Evolutionary conservation across 2,329 filamentous ascomycete genomes (phyloP), one percentile per base, ranked within the genome.

Genomic region (Trichoderma koningii): DNA sequence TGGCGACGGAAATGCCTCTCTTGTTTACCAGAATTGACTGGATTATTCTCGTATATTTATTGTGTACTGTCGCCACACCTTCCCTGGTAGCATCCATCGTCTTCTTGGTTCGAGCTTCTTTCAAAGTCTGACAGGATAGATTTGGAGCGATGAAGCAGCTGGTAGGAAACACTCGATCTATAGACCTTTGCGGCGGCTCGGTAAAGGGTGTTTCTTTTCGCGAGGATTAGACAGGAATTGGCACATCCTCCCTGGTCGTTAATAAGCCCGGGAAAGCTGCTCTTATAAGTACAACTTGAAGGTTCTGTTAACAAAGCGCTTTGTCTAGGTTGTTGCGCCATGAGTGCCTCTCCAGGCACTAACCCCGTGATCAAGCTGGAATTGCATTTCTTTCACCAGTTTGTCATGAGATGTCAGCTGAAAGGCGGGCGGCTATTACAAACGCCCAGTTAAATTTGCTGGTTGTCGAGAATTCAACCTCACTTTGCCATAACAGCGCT

Each of bases 221-320:
- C 51, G 14, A 52, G 61, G 50, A 28, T 53, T 44, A 23, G 30
- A 9, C 38, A 51, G 12, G 30, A 53, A 3, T 21, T 42, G 7
- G 23, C 47, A 6, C 50, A 65, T 47, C 62, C 62, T n/a, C 14
- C 62, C 48, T 4, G 60, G 30, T 44, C 62, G 15, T 66, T 55
- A 14, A 65, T 62, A 1, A 65, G 42, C 62, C 62, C 56, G 30
- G 56, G 65, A 7, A 7, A 55, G 62, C 23, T 26, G 45, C 7
- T 17, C 21, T 30, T 14, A n/a, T 6, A 5, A 50, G 21, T 19
- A 14, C 4, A 45, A 1, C 17, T 60, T 44, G 34, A 66, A 56
- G 17, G 65, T 65, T 12, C 41, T 44, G 7, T 65, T 41, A 14
- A 65, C 26, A 30, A 66, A 66, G 5, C 65, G 42, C n/a, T 65